Percentiles rank a stretch among this genome's conserved stretches.
Conservation (phyloP, 495 filamentous ascomycete genomes). For the Parathielavia hyrcaniae region DNA sequence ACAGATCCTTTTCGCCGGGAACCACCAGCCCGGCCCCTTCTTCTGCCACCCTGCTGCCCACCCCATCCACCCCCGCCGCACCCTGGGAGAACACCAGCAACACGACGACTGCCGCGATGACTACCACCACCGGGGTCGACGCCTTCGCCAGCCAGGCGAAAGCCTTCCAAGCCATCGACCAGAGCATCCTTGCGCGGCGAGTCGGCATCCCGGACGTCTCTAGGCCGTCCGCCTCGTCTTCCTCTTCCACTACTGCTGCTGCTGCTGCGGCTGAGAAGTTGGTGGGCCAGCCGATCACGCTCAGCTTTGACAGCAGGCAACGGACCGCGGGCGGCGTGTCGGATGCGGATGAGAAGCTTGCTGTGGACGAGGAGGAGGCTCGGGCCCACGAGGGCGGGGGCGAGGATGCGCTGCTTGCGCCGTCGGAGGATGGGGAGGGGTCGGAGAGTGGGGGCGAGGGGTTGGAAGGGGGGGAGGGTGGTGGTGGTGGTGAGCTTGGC, state of each 20-base stretch:
- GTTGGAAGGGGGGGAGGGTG: too few relatives aligned
- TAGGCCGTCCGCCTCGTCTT: too few relatives aligned
- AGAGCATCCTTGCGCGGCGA: conserved; percentile 45
- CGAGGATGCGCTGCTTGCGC: conserved; percentile 29
- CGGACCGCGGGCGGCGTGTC: conserved; percentile 19
- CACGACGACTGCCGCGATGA: too few relatives aligned
- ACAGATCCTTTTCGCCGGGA: conserved; percentile 36
- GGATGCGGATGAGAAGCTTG: conserved; percentile 23
- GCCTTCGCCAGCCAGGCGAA: conserved; percentile 40
- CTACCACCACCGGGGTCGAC: too few relatives aligned
- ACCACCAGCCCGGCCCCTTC: conserved; percentile 16
- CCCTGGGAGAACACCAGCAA: conserved; percentile 21
- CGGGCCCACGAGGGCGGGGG: conserved; percentile 24
- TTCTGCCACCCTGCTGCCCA: not conserved
- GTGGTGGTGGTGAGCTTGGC: not conserved
- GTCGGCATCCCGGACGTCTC: conserved; percentile 37
- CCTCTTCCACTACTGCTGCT: not conserved
- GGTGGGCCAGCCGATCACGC: conserved; percentile 33
- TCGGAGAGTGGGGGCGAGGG: conserved; percentile 4
- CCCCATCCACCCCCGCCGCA: not conserved
- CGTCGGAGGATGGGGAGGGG: conserved; percentile 40
- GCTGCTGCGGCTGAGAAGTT: not conserved
- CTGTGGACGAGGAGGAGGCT: conserved; percentile 19
- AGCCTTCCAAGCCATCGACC: conserved; percentile 49
- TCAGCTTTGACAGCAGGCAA: conserved; percentile 36